phyloP scores from a whole-genome alignment of 805 yeast species.

The Nakazawaea molendinolei region DNA sequence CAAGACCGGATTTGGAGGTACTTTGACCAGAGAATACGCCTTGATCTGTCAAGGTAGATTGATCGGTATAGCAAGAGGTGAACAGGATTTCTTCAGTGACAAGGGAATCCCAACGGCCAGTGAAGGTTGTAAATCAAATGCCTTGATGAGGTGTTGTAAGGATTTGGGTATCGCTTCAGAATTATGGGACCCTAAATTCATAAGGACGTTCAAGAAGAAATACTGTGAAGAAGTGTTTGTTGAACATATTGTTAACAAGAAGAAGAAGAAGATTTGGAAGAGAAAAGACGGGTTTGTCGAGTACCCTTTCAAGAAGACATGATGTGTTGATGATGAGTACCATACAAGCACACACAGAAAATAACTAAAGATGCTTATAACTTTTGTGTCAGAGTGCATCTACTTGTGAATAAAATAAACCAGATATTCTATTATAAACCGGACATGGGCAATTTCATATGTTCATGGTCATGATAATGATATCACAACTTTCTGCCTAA shows the following conservation, averaged over 20 bases:
- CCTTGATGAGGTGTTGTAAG: slow-evolving; percentile 96
- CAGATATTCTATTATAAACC: too few relatives aligned
- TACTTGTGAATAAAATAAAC: too few relatives aligned
- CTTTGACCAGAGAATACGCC: slow-evolving; percentile 85
- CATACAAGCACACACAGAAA: too few relatives aligned
- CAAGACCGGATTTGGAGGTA: slow-evolving; percentile 37
- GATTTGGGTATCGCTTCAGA: slow-evolving; percentile 96
- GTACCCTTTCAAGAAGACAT: slow-evolving; percentile 64
- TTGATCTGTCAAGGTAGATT: slow-evolving; percentile 80
- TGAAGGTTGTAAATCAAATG: slow-evolving; percentile 95
- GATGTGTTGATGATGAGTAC: too few relatives aligned
- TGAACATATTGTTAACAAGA: slow-evolving; percentile 75
- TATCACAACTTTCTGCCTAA: not conserved
- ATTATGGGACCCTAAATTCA: slow-evolving; percentile 93
- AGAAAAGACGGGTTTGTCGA: slow-evolving; percentile 77
- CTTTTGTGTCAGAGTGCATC: too few relatives aligned
- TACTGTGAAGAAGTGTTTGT: slow-evolving; percentile 79
- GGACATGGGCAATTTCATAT: too few relatives aligned
- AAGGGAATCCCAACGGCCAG: slow-evolving; percentile 90
- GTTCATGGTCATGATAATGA: too few relatives aligned
- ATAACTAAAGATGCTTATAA: too few relatives aligned
- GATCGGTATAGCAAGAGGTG: slow-evolving; percentile 91
- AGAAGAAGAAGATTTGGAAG: slow-evolving; percentile 89
- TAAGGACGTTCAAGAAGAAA: slow-evolving; percentile 55
- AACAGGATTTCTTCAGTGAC: slow-evolving; percentile 84